Conservation (phyloP, 257 asterid species). For the Ilex asprella region DNA sequence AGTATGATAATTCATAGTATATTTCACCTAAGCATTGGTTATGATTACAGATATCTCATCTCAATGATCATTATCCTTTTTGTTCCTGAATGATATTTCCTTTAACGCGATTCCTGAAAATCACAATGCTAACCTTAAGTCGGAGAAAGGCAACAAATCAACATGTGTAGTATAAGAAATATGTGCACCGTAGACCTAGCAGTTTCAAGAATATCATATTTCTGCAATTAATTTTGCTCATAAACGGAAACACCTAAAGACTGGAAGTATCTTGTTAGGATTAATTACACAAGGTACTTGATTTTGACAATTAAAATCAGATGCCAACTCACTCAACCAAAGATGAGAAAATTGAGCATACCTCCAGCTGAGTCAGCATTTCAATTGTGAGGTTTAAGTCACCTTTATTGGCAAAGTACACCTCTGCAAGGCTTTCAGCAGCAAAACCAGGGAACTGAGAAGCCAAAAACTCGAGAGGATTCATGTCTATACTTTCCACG, state of each 20-base stretch:
- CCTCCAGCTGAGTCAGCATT: slow-evolving; percentile 93
- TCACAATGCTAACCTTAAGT: too few relatives aligned
- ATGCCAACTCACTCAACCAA: too few relatives aligned
- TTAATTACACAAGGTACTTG: neutral
- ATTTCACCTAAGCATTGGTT: too few relatives aligned
- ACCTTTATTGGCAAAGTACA: slow-evolving; percentile 67
- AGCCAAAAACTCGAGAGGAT: slow-evolving; percentile 65
- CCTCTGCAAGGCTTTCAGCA: slow-evolving; percentile 70
- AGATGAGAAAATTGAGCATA: slow-evolving; percentile 10
- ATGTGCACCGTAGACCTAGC: neutral
- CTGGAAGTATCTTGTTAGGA: neutral
- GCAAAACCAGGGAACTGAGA: slow-evolving; percentile 85
- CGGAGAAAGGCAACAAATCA: too few relatives aligned
- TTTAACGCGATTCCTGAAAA: too few relatives aligned
- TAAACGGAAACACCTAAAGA: neutral
- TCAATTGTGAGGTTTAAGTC: slow-evolving; percentile 70
- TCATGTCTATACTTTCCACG: slow-evolving; percentile 38
- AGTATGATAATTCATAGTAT: too few relatives aligned
- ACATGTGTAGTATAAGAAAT: neutral
- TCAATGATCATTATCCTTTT: too few relatives aligned
- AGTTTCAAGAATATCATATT: neutral
- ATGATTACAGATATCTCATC: too few relatives aligned
- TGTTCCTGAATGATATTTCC: too few relatives aligned
- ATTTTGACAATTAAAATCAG: neutral
- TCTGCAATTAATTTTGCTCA: neutral